Base-by-base conservation (phyloP, 129 eudicot species). In the Kitagawia praeruptora region DNA sequence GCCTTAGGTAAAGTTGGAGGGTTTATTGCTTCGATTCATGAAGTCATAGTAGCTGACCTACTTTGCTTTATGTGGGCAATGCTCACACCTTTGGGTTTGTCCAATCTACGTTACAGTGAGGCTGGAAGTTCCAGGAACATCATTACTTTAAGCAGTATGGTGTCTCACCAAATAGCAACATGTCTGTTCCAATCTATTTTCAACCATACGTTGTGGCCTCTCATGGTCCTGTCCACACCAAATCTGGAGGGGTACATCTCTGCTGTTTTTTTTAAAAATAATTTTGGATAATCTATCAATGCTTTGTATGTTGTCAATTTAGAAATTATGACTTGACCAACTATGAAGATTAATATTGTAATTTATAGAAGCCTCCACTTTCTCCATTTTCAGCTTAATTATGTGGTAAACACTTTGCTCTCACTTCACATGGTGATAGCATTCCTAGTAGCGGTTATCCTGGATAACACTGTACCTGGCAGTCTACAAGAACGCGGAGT, bases 21-120 rank as follows among this genome's bases (percentile, higher is more conserved):
- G 14, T 85, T 95, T 81, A 83, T 95, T 79, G 98, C 98, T 25
- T 95, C 98, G 40, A 95, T 92, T 58, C 98, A 97, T 4, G 88
- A 87, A 66, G 98, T 95, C 46, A 92, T 95, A 85, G 98, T 90
- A 64, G 98, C 98, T 34, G 98, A 91, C 77, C 84, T 95, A 61
- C 86, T 95, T 74, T 95, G 98, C 91, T 88, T 95, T 79, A 95
- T 95, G 97, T 95, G 98, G 98, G 96, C 91, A 34, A 95, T 95
- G 98, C 97, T 95, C 41, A 82, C 94, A 5, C 97, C 98, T 44
- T 81, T 95, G 70, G 98, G 98, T 45, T 81, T 95, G 81, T 95
- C 98, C 47, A 95, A 92, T 80, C 81, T 95, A 53, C 87, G 98
- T 64, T 95, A 95, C 81, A 95, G 98, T 41, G 98, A 95, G 79